Evolutionary conservation across 106 monocot species (phyloP).

Genomic region (Platanthera zijinensis): DNA sequence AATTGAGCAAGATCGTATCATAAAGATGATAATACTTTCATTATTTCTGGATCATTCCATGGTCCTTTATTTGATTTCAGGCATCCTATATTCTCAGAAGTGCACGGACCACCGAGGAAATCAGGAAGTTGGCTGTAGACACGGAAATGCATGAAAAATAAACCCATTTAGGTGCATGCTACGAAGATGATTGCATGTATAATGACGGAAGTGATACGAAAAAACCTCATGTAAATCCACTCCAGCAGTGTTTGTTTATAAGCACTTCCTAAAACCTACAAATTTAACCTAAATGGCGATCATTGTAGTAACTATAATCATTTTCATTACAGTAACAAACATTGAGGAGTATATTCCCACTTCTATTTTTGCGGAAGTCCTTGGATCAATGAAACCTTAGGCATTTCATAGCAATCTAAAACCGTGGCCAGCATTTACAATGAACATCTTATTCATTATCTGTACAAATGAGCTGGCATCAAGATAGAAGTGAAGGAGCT

Average conservation of each 20-base stretch:
- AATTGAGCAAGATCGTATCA: too few species aligned
- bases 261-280: slow-evolving; percentile 62
- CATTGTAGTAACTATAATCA: neutral
- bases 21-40: slow-evolving; percentile 38
- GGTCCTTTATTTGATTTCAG: slow-evolving; percentile 77
- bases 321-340: neutral
- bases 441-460: slow-evolving; percentile 78
- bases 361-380: slow-evolving; percentile 72
- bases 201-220: neutral
- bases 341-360: slow-evolving; percentile 18
- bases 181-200: neutral
- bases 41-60: slow-evolving; percentile 70
- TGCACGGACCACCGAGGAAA: slow-evolving; percentile 80
- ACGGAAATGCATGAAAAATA: slow-evolving; percentile 2
- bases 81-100: slow-evolving; percentile 63
- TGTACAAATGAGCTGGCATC: slow-evolving; percentile 25
- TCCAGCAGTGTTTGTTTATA: slow-evolving; percentile 61
- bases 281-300: neutral
- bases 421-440: slow-evolving; percentile 77
- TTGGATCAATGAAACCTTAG: slow-evolving; percentile 71
- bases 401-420: slow-evolving; percentile 83
- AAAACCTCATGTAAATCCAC: slow-evolving; percentile 48
- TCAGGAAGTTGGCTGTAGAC: slow-evolving; percentile 68
- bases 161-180: neutral
- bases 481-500: slow-evolving; percentile 14